Conservation (phyloP, 257 asterid species). For the Cruciata laevipes region DNA sequence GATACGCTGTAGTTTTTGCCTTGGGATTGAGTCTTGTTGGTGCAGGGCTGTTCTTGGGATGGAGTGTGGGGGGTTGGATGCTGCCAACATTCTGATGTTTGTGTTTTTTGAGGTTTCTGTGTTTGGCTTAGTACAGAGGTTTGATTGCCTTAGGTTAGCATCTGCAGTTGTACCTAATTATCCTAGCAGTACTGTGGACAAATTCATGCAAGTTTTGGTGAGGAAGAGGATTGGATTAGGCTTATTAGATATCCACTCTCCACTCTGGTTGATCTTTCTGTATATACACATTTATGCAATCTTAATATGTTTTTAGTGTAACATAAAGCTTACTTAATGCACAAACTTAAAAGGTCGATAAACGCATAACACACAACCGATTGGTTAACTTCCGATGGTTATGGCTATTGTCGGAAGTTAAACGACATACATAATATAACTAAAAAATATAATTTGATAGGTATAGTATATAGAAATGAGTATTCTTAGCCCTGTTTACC, state of each 20-base stretch:
- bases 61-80: constrained; percentile 72
- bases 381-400: too few relatives aligned
- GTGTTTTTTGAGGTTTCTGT: constrained; percentile 17
- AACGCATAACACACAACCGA: too few relatives aligned
- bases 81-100: constrained; percentile 48
- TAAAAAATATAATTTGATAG: too few relatives aligned
- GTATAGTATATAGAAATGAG: too few relatives aligned
- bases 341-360: too few relatives aligned
- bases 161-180: neutral
- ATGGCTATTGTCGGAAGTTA: too few relatives aligned
- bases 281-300: neutral
- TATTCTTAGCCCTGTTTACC: too few relatives aligned
- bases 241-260: neutral
- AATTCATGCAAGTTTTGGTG: constrained; percentile 5
- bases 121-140: constrained; percentile 20
- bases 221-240: neutral
- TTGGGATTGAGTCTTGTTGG: constrained; percentile 77
- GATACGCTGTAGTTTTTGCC: constrained; percentile 54
- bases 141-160: constrained; percentile 3
- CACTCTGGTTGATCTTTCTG: neutral
- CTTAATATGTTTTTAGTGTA: neutral
- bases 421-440: too few relatives aligned
- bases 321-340: neutral
- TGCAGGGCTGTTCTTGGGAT: constrained; percentile 83
- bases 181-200: neutral